Evolutionary conservation across 352 stramenopile genomes (phyloP), one percentile per base, ranked within the genome.

Genomic region (Phytophthora sp.): DNA sequence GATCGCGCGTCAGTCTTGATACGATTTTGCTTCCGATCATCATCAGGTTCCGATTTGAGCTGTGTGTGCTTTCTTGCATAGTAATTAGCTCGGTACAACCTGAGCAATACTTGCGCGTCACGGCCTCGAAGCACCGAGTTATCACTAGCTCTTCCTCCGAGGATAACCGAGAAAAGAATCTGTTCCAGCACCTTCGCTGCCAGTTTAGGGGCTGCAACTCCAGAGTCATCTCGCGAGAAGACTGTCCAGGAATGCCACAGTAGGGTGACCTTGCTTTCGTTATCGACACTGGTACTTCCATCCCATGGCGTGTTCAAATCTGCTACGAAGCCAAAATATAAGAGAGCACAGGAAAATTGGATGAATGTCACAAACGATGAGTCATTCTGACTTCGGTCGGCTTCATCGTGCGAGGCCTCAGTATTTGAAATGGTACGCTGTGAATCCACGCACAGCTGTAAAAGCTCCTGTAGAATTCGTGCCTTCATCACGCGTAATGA

Each of bases 251-350:
- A 74, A 24, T 84, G 65, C 79, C 77, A 89, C 2, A 89, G 55
- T 13, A 89, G 32, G 21, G 79, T 87, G 15, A 79, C 42, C 20
- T 70, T 5, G 18, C 73, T 56, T 17, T 43, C 37, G 15, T 31
- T 27, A 1, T 35, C 43, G 24, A 31, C 28, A 11, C 9, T 38
- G 4, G 8, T 17, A 9, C 13, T 39, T 5, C 59, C 49, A 54
- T 74, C 49, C 59, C 67, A 87, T 3, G 54, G 59, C 2, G 75
- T 77, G n/a, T 76, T 71, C 13, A 74, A 51, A 26, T 75, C 65
- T 1, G 70, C 54, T 18, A 85, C 75, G 28, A 89, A 72, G 15
- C 79, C 79, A 24, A 89, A 89, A 35, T 85, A 84, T 9, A 89
- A 51, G 2, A 89, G 32, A 1, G 68, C 75, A 28, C 79, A 89